Evolutionary conservation across 306 rosid species (phyloP).

Genomic region (Begonia peltatifolia): DNA sequence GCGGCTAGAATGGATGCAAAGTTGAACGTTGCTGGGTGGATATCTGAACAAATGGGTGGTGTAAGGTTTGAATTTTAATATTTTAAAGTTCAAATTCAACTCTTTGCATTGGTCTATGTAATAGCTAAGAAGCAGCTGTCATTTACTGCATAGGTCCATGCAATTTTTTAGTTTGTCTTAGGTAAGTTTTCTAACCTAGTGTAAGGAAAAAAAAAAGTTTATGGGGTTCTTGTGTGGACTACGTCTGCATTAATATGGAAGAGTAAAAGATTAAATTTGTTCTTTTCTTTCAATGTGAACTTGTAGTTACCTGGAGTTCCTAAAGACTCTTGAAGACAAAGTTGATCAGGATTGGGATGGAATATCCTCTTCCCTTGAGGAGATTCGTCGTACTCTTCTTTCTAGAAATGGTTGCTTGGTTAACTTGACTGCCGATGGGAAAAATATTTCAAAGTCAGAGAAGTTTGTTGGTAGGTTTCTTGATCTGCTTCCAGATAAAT

Average conservation of each 20-base stretch:
- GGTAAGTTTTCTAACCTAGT: no score
- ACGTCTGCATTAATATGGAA: no score
- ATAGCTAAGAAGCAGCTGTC: no score
- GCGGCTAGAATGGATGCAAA: constrained; percentile 99
- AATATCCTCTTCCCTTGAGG: constrained; percentile 83
- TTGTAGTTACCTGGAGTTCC: constrained; percentile 79
- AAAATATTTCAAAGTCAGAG: constrained; percentile 37
- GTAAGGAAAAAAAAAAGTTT: no score
- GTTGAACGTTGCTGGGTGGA: constrained; percentile 83
- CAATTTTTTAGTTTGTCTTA: no score
- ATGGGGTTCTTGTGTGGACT: no score
- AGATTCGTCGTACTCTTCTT: constrained; percentile 65
- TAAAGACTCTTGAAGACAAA: constrained; percentile 64
- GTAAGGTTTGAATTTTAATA: constrained; percentile 53
- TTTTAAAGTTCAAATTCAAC: constrained; percentile 1
- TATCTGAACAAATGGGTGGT: constrained; percentile 96
- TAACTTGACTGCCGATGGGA: constrained; percentile 71
- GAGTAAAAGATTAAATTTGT: constrained; percentile 1
- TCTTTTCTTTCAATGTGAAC: constrained; percentile 12
- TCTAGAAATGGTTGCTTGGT: constrained; percentile 63
- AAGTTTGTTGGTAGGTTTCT: constrained; percentile 58
- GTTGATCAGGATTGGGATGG: constrained; percentile 78
- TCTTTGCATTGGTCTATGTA: no score
- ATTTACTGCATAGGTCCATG: no score
- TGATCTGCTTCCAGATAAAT: constrained; percentile 53